These are phyloP conservation scores for Vanilla planifolia DNA, from an alignment of 106 monocot genomes.

Conservation along the genomic window DNA sequence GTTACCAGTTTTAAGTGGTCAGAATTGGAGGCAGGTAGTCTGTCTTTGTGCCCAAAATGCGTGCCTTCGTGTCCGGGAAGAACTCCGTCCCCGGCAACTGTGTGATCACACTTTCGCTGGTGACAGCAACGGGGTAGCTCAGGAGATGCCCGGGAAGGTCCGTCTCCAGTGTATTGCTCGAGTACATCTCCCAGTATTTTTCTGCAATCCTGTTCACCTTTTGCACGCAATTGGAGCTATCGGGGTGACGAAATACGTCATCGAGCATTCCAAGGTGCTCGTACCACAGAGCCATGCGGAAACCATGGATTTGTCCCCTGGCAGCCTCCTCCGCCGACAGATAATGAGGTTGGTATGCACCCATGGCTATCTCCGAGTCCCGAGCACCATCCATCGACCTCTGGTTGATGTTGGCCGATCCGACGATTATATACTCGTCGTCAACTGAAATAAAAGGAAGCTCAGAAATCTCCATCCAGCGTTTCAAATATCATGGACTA, in stretches of 20 bases:
- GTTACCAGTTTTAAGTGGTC: conserved; percentile 40
- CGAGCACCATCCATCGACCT: conserved; percentile 45
- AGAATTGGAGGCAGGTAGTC: conserved; percentile 61
- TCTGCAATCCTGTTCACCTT: conserved; percentile 36
- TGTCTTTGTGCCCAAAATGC: conserved; percentile 41
- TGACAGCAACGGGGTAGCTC: conserved; percentile 35
- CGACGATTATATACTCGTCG: conserved; percentile 54
- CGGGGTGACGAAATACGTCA: conserved; percentile 32
- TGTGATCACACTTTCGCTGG: conserved; percentile 21
- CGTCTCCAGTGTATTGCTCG: conserved; percentile 16
- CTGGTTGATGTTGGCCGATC: conserved; percentile 62
- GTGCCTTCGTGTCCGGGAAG: conserved; percentile 67
- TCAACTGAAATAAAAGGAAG: conserved; percentile 26
- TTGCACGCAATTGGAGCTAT: conserved; percentile 35
- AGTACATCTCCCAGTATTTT: conserved; percentile 32
- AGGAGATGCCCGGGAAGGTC: conserved; percentile 61
- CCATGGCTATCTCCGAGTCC: conserved; percentile 56
- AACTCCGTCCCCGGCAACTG: conserved; percentile 33
- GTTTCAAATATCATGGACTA: too few relatives aligned
- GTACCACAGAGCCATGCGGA: conserved; percentile 44
- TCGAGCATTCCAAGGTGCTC: conserved; percentile 43
- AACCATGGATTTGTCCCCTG: conserved; percentile 42
- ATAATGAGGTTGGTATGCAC: conserved; percentile 46
- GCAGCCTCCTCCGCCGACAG: conserved; percentile 20
- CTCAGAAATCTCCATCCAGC: too few relatives aligned